These are phyloP conservation scores for Pueraria montana DNA, from an alignment of 306 rosid genomes.

Conservation along the genomic window DNA sequence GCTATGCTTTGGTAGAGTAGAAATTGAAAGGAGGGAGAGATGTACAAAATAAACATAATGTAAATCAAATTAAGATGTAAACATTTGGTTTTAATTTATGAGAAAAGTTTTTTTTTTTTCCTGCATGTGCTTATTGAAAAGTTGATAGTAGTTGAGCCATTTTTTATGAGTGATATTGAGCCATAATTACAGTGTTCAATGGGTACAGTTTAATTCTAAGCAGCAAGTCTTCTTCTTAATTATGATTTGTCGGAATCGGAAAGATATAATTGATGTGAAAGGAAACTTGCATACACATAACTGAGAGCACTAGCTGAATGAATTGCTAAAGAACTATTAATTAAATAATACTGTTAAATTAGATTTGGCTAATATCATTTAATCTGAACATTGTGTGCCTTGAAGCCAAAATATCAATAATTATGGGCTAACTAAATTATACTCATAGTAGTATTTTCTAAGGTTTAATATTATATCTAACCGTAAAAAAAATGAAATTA, in stretches of 20 bases:
- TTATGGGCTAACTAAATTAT: no score
- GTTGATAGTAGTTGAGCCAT: neutral
- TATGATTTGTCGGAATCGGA: neutral
- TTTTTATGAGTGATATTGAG: neutral
- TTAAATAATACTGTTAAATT: neutral
- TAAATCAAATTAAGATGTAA: neutral
- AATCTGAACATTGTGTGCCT: no score
- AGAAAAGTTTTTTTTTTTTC: no score
- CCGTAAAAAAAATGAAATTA: no score
- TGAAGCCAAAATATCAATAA: no score
- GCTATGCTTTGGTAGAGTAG: no score
- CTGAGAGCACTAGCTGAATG: neutral
- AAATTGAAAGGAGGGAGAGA: no score
- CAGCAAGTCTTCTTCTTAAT: neutral
- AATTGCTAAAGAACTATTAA: neutral
- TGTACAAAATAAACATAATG: no score
- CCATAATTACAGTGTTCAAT: neutral
- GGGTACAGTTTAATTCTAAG: conserved; percentile 24
- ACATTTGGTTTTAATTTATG: no score
- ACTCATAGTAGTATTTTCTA: no score
- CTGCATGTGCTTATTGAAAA: neutral
- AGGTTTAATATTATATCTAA: no score
- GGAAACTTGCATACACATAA: neutral
- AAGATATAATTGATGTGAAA: neutral
- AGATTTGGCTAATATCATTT: neutral